Conservation (phyloP, 306 rosid genomes). For the Medicago ruthenica region DNA sequence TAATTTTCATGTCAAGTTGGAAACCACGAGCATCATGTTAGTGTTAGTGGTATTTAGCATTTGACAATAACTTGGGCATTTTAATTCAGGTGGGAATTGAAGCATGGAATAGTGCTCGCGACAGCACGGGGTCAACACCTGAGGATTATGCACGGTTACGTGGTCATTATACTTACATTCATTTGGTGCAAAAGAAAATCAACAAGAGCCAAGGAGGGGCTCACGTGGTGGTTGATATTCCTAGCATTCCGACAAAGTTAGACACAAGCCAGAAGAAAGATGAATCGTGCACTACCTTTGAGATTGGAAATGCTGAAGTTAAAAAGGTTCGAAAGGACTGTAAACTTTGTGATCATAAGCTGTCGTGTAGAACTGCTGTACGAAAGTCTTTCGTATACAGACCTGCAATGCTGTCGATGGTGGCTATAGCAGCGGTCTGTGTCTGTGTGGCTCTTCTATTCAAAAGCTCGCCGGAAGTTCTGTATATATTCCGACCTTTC, state of each 20-base stretch:
- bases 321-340: slow-evolving; percentile 52
- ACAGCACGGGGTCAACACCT: slow-evolving; percentile 81
- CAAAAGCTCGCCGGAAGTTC: slow-evolving; percentile 88
- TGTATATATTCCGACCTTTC: slow-evolving; percentile 81
- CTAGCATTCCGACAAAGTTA: slow-evolving; percentile 51
- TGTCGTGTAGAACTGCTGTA: slow-evolving; percentile 50
- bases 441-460: slow-evolving; percentile 93
- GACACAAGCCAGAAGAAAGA: slow-evolving; percentile 55
- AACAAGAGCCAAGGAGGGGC: slow-evolving; percentile 62
- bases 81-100: slow-evolving; percentile 80
- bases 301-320: slow-evolving; percentile 53
- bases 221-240: slow-evolving; percentile 80
- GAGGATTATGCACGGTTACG: slow-evolving; percentile 81
- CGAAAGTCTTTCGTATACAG: slow-evolving; percentile 69
- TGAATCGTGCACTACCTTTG: slow-evolving; percentile 52
- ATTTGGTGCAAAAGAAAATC: slow-evolving; percentile 77
- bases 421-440: slow-evolving; percentile 84
- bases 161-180: slow-evolving; percentile 74
- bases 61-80: slow-evolving; percentile 20
- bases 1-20: slow-evolving; percentile 12
- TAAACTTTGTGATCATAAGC: slow-evolving; percentile 60
- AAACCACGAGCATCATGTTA: background rate
- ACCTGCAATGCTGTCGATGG: slow-evolving; percentile 90
- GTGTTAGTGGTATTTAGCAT: slow-evolving; percentile 12
- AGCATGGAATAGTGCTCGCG: slow-evolving; percentile 83